Evolutionary conservation across 768 basidiomycete species (phyloP), one percentile per base, ranked within the genome.

Genomic region (Pholiota molesta): DNA sequence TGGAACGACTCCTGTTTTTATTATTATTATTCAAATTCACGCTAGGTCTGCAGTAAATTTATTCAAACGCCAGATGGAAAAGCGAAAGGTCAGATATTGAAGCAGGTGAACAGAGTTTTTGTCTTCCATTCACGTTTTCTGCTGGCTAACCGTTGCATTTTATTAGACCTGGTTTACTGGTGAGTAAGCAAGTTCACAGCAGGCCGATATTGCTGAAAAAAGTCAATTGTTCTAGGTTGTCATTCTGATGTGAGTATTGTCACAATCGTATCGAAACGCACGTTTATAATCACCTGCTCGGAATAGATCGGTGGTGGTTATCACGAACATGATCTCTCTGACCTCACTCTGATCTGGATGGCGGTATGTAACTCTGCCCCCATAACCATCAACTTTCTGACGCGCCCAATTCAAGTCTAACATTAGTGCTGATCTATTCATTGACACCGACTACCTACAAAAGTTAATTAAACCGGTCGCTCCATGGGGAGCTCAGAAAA

Each of bases 281-380:
- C 4, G 23, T 19, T 49, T 49, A 49, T 49, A 2, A 44, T 26
- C 47, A 13, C 13, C 5, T 49, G 35, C 23, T 13, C 4, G 21
- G 47, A 49, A 49, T 63, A 91, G 90, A 82, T 88, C 47, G 89
- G 89, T n/a, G 90, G 90, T 31, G 90, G 90, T 44, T 91, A 85
- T 72, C 69, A 78, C 29, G 78, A 83, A 44, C 90, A 90, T 69
- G 90, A 92, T 66, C 72, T 92, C 26, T 80, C 90, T 0, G 88
- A 90, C 68, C 42, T 91, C 28, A 80, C 86, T 8, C 74, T 92
- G 54, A 73, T 74, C 45, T 89, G 87, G 88, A 88, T 89, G 86
- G 79, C 78, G 58, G 86, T 88, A 49, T 26, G 47, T 10, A 65
- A 31, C 81, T 17, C 79, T 90, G 14, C 89, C 85, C 65, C 54